These are phyloP conservation scores for Periconia macrospinosa DNA, from an alignment of 2,329 filamentous ascomycete genomes.

Conservation along the genomic window DNA sequence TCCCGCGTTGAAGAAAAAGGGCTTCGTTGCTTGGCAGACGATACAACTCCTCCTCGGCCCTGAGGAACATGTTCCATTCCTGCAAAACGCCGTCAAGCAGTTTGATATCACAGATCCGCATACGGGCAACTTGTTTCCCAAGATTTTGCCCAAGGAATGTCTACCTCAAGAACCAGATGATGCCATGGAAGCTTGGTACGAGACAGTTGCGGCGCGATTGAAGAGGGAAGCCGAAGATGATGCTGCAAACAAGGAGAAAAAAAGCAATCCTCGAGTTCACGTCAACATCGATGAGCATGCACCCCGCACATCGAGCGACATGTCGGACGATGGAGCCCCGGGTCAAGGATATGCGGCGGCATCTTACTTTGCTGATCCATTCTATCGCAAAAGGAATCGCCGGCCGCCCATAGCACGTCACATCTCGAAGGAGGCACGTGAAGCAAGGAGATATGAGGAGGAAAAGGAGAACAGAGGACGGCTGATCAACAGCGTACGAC, in stretches of 20 bases:
- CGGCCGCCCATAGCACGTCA: slow-evolving; percentile 48
- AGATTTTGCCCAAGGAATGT: slow-evolving; percentile 64
- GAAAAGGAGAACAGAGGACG: slow-evolving; percentile 31
- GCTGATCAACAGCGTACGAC: slow-evolving; percentile 33
- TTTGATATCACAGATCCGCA: slow-evolving; percentile 77
- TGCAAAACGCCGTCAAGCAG: slow-evolving; percentile 77
- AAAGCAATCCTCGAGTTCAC: slow-evolving; percentile 15
- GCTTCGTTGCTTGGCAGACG: slow-evolving; percentile 92
- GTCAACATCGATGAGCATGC: slow-evolving; percentile 24
- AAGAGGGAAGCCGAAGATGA: slow-evolving; percentile 60
- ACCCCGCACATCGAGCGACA: slow-evolving; percentile 35
- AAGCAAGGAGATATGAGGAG: slow-evolving; percentile 10
- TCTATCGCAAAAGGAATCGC: slow-evolving; percentile 50
- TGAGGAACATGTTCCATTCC: slow-evolving; percentile 80
- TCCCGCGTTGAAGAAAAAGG: slow-evolving; percentile 78
- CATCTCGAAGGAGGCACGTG: slow-evolving; percentile 34
- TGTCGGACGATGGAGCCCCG: slow-evolving; percentile 41
- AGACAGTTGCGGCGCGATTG: slow-evolving; percentile 71
- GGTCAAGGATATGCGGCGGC: slow-evolving; percentile 50
- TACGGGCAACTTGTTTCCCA: slow-evolving; percentile 61
- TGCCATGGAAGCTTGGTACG: slow-evolving; percentile 86
- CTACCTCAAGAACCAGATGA: slow-evolving; percentile 75
- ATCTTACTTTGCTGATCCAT: slow-evolving; percentile 53
- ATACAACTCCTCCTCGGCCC: slow-evolving; percentile 87
- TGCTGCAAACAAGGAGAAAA: slow-evolving; percentile 38